Evolutionary conservation across 2,329 filamentous ascomycete genomes (phyloP), one percentile per base, ranked within the genome.

Genomic region (Aspergillus amoenus): DNA sequence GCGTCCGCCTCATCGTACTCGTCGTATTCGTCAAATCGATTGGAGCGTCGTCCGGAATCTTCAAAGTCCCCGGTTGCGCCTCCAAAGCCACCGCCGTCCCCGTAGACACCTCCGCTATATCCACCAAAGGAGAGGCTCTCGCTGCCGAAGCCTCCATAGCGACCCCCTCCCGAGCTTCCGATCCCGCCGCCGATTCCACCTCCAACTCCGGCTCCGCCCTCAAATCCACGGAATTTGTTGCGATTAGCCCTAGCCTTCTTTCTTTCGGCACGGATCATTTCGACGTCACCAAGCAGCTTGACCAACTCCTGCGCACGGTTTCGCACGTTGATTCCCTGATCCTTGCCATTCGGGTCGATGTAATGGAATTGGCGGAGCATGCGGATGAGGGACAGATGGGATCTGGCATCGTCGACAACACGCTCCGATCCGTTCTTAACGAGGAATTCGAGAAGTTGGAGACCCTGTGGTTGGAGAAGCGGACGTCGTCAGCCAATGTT

Each of bases 331-430:
- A 99, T 86, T 60, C 94, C 94, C 76, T 99, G 94, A 72, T 99
- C 94, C 76, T 99, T 99, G 74, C 94, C 94, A 75, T 97, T 97
- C 72, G 85, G 83, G 71, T 99, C 85, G 75, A 99, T 97, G 77
- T 83, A 99, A 78, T 99, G 94, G 77, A 99, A 99, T 74, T 99
- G 94, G 57, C 93, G 90, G 55, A 99, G 85, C 94, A 99, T 99
- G 78, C 97, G 96, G 59, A 99, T 84, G 9, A 97, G 86, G 15
- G 93, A 95, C 60, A 99, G 86, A 74, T 99, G 94, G 57, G 93
- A 93, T 67, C 94, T 87, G 57, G 94, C 94, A 77, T 99, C 94
- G 76, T 99, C 94, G 64, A 99, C 93, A 39, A 99, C 94, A 54
- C 94, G 85, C 76, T 99, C 94, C 12, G 94, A 97, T 61, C 94